Evolutionary conservation across 2,329 filamentous ascomycete species (phyloP).

Genomic region (Raffaelea albimanens): DNA sequence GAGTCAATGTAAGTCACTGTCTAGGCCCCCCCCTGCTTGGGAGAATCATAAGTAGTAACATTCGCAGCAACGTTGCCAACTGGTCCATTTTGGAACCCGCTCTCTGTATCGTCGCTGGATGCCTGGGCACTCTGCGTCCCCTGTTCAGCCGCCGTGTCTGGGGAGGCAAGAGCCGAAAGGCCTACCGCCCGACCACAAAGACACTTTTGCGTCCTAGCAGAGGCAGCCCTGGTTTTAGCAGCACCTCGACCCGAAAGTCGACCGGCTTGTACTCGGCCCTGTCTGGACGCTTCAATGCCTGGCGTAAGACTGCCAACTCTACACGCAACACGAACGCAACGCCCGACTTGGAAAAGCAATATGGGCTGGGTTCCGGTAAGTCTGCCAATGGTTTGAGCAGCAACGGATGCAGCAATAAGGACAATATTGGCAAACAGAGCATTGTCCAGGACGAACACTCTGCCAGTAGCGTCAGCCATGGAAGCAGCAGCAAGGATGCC

Average conservation of each 20-base stretch:
- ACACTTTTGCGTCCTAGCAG: no score
- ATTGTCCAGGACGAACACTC: neutral
- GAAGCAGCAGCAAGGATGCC: neutral
- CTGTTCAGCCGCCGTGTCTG: constrained; percentile 12
- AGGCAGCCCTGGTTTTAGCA: no score
- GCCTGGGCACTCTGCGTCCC: constrained; percentile 18
- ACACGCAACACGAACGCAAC: no score
- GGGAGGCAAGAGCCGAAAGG: neutral
- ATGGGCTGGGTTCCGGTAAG: neutral
- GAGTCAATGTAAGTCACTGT: constrained; percentile 17
- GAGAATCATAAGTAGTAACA: no score
- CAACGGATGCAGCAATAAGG: neutral
- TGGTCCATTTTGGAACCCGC: constrained; percentile 28
- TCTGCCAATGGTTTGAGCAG: neutral
- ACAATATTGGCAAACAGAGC: neutral
- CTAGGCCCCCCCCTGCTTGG: neutral
- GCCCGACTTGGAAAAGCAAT: neutral
- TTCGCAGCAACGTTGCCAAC: constrained; percentile 25
- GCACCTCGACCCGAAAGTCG: neutral
- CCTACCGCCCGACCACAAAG: neutral
- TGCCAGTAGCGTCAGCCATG: neutral
- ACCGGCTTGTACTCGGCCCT: neutral
- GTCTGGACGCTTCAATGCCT: neutral
- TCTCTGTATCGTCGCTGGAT: constrained; percentile 27
- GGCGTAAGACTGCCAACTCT: no score